Evolutionary conservation across 495 filamentous ascomycete species (phyloP), one percentile per base, ranked within the genome.

Genomic region (Aspergillus baeticus): DNA sequence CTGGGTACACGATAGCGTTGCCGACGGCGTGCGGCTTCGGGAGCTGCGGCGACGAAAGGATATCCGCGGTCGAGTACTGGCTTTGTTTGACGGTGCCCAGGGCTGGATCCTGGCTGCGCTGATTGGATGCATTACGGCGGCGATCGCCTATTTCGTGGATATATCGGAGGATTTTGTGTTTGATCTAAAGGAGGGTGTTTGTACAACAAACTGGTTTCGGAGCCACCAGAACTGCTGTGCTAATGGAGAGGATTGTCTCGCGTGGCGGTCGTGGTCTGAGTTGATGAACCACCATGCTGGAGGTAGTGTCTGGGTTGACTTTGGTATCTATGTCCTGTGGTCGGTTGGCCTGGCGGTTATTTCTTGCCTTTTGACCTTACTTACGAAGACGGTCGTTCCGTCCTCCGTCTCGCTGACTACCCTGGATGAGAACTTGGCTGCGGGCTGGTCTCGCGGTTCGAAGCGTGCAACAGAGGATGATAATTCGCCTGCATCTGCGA

Each of bases 1-100:
- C 70, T 98, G 93, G 94, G 94, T 98, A 7, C 92, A 96, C 65
- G 94, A 98, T 63, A 94, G 89, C 68, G 96, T 98, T 59, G 92
- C 92, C 63, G 94, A 98, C 70, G 90, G 91, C 39, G 89, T 87
- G 51, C 87, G 94, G 41, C 84, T 95, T 35, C 95, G 92, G 61
- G 85, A 85, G 44, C 79, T 98, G 23, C 82, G 91, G 41, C 84
- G 79, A 58, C 80, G 92, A 6, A 96, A 89, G 70, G 94, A 93
- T 68, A 77, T 95, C 43, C 86, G 89, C 54, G 94, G 92, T 6
- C 85, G 90, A 37, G 61, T 96, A 20, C 70, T 84, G 35, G 83
- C 88, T 2, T 81, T 86, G 73, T 88, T 95, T 51, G 94, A 98
- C 67, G 87, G 91, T 37, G 84, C 88, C 22, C 92, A 98, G 74